phyloP scores from a whole-genome alignment of 257 asterid species.

The Rubia yunnanensis region DNA sequence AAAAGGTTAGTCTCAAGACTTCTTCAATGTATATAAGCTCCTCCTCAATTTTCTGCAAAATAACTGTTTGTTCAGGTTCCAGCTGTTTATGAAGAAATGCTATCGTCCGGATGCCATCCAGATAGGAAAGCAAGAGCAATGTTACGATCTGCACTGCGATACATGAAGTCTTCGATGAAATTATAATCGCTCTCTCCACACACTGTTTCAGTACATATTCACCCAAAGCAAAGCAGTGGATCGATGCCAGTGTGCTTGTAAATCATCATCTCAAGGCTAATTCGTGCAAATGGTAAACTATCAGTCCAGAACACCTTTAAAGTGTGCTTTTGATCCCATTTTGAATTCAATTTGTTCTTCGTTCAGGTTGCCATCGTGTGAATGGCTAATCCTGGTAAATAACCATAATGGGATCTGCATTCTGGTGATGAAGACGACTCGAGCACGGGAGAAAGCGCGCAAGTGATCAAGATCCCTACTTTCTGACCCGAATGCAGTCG shows the following conservation, averaged over 20 bases:
- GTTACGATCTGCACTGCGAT: conserved; percentile 83
- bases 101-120: conserved; percentile 70
- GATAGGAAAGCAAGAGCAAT: conserved; percentile 94
- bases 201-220: conserved; percentile 1
- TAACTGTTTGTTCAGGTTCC: conserved; percentile 54
- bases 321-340: background rate
- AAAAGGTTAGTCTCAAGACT: conserved; percentile 36
- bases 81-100: conserved; percentile 90
- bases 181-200: conserved; percentile 21
- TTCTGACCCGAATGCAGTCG: background rate
- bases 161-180: conserved; percentile 60
- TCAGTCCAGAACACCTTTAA: background rate
- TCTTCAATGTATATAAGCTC: background rate
- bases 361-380: background rate
- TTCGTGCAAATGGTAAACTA: background rate
- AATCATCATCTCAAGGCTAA: background rate
- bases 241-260: background rate
- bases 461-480: background rate
- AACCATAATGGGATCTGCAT: background rate
- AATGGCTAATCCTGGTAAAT: background rate
- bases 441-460: background rate
- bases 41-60: background rate
- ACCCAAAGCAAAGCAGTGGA: conserved; percentile 4
- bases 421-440: background rate
- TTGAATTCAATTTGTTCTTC: background rate